phyloP scores from a whole-genome alignment of 306 rosid genomes.

The Acacia acuminata region DNA sequence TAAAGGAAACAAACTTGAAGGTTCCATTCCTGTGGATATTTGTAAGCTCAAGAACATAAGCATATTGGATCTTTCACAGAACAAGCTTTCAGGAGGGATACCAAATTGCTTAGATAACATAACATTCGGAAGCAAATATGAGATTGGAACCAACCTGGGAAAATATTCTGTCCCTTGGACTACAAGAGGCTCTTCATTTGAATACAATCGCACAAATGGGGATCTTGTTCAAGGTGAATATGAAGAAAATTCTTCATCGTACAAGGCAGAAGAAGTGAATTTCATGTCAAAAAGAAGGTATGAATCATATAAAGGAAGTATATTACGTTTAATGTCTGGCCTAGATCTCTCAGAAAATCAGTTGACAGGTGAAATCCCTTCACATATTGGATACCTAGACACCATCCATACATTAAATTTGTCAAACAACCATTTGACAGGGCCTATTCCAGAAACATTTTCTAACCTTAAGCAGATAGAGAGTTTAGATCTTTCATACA shows the following conservation, averaged over 20 bases:
- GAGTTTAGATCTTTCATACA: neutral
- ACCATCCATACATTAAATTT: neutral
- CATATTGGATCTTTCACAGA: slow-evolving; percentile 15
- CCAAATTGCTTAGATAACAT: neutral
- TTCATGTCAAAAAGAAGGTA: too few relatives aligned
- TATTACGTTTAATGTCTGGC: slow-evolving; percentile 28
- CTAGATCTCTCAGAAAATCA: slow-evolving; percentile 24
- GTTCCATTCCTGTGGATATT: neutral
- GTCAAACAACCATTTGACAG: neutral
- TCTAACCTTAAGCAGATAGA: neutral
- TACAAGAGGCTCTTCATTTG: neutral
- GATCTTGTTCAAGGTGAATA: neutral
- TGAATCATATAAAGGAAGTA: too few relatives aligned
- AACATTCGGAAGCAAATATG: neutral
- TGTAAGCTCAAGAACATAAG: slow-evolving; percentile 2
- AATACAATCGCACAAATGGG: neutral
- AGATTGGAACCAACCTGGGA: neutral
- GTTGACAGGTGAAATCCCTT: neutral
- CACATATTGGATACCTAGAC: neutral
- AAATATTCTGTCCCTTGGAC: neutral
- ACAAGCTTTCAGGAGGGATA: neutral
- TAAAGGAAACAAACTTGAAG: slow-evolving; percentile 11
- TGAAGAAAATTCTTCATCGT: neutral
- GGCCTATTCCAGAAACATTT: neutral
- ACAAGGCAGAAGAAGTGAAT: neutral